A percentile compares a stretch with the other conserved stretches of the same genome.
phyloP scores from a whole-genome alignment of 306 rosid genomes.

The Urtica urens region DNA sequence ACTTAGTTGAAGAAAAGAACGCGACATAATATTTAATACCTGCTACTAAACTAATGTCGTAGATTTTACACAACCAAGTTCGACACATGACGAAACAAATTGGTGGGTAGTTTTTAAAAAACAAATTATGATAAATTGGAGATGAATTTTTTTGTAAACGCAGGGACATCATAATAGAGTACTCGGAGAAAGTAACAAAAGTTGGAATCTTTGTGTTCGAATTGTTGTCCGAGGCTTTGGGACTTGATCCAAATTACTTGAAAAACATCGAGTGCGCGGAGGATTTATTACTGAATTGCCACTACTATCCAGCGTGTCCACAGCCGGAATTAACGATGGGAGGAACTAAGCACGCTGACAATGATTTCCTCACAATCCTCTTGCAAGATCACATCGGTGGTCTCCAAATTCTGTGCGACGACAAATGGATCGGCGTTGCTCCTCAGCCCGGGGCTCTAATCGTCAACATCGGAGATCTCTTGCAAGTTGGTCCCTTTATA shows the following conservation, averaged over 20 bases:
- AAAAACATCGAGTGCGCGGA: constrained; percentile 17
- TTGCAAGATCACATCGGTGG: constrained; percentile 37
- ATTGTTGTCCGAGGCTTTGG: constrained; percentile 24
- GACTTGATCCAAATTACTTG: constrained; percentile 17
- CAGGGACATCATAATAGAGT: constrained; percentile 7
- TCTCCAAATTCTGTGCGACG: constrained; percentile 19
- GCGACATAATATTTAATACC: too few relatives aligned
- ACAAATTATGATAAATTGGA: too few relatives aligned
- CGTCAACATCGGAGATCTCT: constrained; percentile 25
- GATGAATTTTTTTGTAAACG: not conserved
- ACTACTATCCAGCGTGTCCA: constrained; percentile 39
- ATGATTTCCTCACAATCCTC: constrained; percentile 23
- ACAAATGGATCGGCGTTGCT: constrained; percentile 25
- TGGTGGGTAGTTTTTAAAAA: too few relatives aligned
- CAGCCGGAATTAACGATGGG: constrained; percentile 28
- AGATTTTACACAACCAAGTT: too few relatives aligned
- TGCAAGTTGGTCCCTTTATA: constrained; percentile 29
- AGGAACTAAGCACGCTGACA: constrained; percentile 14
- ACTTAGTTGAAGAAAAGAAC: too few relatives aligned
- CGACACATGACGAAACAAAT: too few relatives aligned
- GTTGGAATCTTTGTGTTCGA: constrained; percentile 6
- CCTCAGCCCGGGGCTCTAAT: constrained; percentile 20
- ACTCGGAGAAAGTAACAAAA: not conserved
- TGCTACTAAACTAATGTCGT: too few relatives aligned
- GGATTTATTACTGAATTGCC: constrained; percentile 3